These are phyloP conservation scores for Dentipellis sp. DNA, from an alignment of 768 basidiomycete genomes.

Conservation along the genomic window DNA sequence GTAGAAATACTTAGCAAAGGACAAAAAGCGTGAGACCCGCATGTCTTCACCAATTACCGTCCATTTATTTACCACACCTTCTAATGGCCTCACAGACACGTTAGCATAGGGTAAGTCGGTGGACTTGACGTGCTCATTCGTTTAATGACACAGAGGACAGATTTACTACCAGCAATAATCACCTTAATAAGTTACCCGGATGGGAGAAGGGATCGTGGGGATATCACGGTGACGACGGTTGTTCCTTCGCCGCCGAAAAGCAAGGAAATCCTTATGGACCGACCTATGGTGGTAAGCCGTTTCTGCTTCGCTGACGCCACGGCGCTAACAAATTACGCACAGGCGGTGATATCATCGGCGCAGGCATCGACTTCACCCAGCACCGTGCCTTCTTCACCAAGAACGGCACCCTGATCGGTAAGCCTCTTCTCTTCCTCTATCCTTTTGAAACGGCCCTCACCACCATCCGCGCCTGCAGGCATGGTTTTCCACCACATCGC, in stretches of 20 bases:
- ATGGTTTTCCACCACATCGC: conserved; percentile 66
- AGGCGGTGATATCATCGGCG: conserved; percentile 88
- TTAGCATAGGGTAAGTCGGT: conserved; percentile 64
- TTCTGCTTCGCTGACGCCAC: not conserved
- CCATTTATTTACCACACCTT: conserved; percentile 30
- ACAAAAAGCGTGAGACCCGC: conserved; percentile 56
- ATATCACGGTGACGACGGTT: conserved; percentile 88
- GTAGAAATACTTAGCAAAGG: conserved; percentile 77
- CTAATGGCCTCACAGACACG: conserved; percentile 37
- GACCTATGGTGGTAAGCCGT: conserved; percentile 64
- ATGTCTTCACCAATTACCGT: conserved; percentile 2
- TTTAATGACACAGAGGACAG: conserved; percentile 24
- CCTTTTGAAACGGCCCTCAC: conserved; percentile 8
- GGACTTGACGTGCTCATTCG: conserved; percentile 9
- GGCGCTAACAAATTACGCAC: conserved; percentile 6
- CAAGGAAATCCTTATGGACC: conserved; percentile 69
- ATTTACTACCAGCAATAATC: conserved; percentile 57
- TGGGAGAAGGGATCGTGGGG: conserved; percentile 87
- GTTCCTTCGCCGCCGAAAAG: conserved; percentile 64
- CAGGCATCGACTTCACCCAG: conserved; percentile 84
- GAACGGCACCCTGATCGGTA: conserved; percentile 70
- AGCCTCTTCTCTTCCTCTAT: not conserved
- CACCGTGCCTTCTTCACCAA: conserved; percentile 84
- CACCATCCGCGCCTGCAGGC: conserved; percentile 29
- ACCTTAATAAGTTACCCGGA: conserved; percentile 70